Base-by-base conservation (phyloP, 768 basidiomycete genomes). In the Russula vinacea region DNA sequence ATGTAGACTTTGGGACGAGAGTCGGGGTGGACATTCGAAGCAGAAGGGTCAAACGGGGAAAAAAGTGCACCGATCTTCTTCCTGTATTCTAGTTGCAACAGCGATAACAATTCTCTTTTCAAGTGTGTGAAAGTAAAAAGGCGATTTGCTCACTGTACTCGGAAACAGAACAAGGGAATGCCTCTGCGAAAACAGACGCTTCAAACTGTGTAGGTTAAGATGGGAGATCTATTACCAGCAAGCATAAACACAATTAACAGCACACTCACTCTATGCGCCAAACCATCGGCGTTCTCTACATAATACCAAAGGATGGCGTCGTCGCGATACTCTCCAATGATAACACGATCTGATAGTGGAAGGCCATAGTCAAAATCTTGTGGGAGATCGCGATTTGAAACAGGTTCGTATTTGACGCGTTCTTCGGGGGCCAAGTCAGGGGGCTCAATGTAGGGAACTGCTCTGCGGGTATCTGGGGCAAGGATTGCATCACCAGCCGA, bases 21-120 rank as follows among this genome's bases (percentile, higher is more conserved):
- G 26, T 78, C 70, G 24, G 84, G 84, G 68, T 89, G 85, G 11
- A 91, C 78, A 62, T 83, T 77, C 42, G 71, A 66, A 17, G 82
- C 83, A 24, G 81, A 79, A 24, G 89, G 88, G 69, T 90, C 82
- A 72, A 92, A 91, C 0, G 73, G 70, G 1, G 72, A 72, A 24
- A 88, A 72, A 24, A 88, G 76, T 9, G 71, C 65, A 22, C 81
- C 83, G 6, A 70, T 72, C 35, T 65, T 71, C 70, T 83, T 80
- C 58, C 66, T 79, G 49, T 70, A 75, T 68, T 79, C 88, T 90
- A 64, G 32, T 58, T 40, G 22, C n/a, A 54, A 14, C 33, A 26
- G 50, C 29, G 45, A 5, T 24, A 24, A 55, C 32, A 32, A 26
- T 22, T 47, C 45, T 5, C 39, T 10, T 17, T 62, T 50, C 24